Conservation (phyloP, 1,139 yeast species). For the Scheffersomyces lignicola region DNA sequence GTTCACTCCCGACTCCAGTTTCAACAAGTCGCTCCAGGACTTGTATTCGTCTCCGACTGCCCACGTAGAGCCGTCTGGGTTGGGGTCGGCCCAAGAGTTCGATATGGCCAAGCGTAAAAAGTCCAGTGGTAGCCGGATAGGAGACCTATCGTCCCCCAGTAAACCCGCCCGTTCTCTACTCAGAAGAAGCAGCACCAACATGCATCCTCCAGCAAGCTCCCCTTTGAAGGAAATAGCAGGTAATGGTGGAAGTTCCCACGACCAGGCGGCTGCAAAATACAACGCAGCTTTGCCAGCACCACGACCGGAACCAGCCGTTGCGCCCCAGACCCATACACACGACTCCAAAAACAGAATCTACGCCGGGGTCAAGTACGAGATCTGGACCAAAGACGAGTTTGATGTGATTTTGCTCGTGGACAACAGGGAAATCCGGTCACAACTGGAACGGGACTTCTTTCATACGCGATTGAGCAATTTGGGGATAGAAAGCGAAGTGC, state of each 20-base stretch:
- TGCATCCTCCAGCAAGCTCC: constrained; percentile 7
- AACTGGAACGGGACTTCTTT: constrained; percentile 65
- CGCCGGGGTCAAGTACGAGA: constrained; percentile 30
- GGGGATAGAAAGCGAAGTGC: constrained; percentile 54
- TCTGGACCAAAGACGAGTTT: constrained; percentile 46
- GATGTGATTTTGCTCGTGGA: constrained; percentile 69
- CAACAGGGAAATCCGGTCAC: constrained; percentile 73
- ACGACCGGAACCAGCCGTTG: not conserved
- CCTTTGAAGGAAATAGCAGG: constrained; percentile 5
- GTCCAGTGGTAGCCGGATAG: too few relatives aligned
- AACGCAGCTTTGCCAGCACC: not conserved
- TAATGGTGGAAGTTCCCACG: constrained; percentile 9
- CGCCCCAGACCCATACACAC: constrained; percentile 14
- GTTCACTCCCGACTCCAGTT: constrained; percentile 25
- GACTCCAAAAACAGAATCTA: constrained; percentile 23
- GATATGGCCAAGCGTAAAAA: too few relatives aligned
- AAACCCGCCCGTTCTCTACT: not conserved
- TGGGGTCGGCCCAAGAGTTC: not conserved
- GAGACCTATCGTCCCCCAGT: not conserved
- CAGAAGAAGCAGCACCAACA: not conserved
- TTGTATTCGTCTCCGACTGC: not conserved
- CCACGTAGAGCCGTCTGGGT: too few relatives aligned
- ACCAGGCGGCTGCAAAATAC: constrained; percentile 7
- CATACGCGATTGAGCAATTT: constrained; percentile 49
- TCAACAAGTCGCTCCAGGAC: constrained; percentile 8